These are phyloP conservation scores for Penicillium pancosmium DNA, from an alignment of 495 filamentous ascomycete genomes.

Conservation along the genomic window DNA sequence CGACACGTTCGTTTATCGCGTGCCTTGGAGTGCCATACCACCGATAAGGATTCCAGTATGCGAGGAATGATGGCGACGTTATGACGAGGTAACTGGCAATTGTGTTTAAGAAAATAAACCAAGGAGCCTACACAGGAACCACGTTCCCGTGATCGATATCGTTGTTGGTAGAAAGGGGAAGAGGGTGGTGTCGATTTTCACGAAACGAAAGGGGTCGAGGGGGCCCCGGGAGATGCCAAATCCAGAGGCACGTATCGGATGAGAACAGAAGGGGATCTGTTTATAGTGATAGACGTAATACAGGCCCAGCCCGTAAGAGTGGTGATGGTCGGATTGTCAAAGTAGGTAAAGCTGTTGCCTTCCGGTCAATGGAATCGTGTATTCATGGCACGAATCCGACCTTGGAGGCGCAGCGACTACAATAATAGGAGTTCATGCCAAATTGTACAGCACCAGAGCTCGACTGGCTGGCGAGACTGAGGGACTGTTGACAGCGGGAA, in stretches of 20 bases:
- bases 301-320: slow-evolving; percentile 4
- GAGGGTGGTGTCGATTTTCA: background rate
- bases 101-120: too few relatives aligned
- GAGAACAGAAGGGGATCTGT: slow-evolving; percentile 2
- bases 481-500: slow-evolving; percentile 52
- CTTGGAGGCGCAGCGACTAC: slow-evolving; percentile 70
- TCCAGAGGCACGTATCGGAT: background rate
- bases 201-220: background rate
- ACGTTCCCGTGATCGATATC: background rate
- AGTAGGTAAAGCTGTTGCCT: background rate
- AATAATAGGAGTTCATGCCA: slow-evolving; percentile 80
- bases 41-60: too few relatives aligned
- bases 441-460: slow-evolving; percentile 66
- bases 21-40: too few relatives aligned
- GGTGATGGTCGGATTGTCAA: background rate
- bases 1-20: too few relatives aligned
- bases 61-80: too few relatives aligned
- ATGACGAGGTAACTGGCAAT: too few relatives aligned
- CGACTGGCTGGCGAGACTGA: slow-evolving; percentile 43
- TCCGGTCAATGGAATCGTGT: background rate
- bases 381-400: slow-evolving; percentile 69
- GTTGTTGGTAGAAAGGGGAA: background rate
- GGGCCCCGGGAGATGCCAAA: background rate
- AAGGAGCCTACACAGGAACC: too few relatives aligned
- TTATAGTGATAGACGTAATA: background rate